A percentile compares a stretch with the other conserved stretches of the same genome.
These are phyloP conservation scores for Acorus calamus DNA, from an alignment of 106 monocot species.

Conservation along the genomic window DNA sequence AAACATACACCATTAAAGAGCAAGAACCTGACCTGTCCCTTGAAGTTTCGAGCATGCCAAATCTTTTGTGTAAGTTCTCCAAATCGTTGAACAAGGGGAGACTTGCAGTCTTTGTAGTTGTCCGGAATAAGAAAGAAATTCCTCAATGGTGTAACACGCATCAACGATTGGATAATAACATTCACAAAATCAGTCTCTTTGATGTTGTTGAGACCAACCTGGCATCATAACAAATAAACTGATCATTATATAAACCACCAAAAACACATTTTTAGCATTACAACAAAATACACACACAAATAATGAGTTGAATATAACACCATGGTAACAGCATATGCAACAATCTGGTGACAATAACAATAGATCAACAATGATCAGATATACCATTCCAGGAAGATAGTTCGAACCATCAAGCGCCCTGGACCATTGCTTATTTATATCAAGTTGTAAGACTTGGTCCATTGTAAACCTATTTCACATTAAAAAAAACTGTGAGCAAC, in stretches of 20 bases:
- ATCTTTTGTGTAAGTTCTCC: slow-evolving; percentile 91
- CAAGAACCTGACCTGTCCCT: slow-evolving; percentile 77
- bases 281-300: not conserved
- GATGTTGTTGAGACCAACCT: slow-evolving; percentile 99
- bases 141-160: slow-evolving; percentile 92
- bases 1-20: not conserved
- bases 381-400: slow-evolving; percentile 99
- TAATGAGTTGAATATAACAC: not conserved
- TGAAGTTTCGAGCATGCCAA: slow-evolving; percentile 97
- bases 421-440: slow-evolving; percentile 94
- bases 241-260: not conserved
- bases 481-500: not conserved
- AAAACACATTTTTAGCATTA: not conserved
- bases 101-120: slow-evolving; percentile 83
- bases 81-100: slow-evolving; percentile 88
- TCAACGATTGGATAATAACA: slow-evolving; percentile 94
- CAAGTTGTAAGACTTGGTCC: slow-evolving; percentile 75
- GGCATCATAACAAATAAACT: slow-evolving; percentile 5
- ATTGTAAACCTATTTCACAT: slow-evolving; percentile 40
- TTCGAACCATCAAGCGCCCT: slow-evolving; percentile 98
- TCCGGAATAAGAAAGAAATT: slow-evolving; percentile 97
- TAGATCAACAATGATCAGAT: not conserved
- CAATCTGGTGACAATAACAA: no score
- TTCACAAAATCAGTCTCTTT: slow-evolving; percentile 99
- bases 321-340: not conserved